phyloP scores from a whole-genome alignment of 140 eudicot species.

The Ambrosia hybrid region DNA sequence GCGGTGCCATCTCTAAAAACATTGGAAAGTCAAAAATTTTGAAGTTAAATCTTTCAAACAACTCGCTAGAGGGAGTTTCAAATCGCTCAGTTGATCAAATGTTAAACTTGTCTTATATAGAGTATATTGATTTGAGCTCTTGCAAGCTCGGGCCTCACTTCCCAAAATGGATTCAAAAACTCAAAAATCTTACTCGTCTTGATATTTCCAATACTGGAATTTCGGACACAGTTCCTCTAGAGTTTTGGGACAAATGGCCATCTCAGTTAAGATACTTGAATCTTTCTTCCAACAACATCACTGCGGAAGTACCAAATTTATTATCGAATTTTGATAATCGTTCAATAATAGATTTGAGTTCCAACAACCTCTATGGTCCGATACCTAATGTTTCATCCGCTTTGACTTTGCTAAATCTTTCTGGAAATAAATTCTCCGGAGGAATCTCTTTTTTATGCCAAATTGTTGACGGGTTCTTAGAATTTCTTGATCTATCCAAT shows the following conservation, averaged over 20 bases:
- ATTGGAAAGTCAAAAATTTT: constrained; percentile 14
- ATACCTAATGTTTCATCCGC: constrained; percentile 21
- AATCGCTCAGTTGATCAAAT: constrained; percentile 20
- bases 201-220: constrained; percentile 31
- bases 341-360: constrained; percentile 25
- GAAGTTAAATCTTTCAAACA: background rate
- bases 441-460: constrained; percentile 23
- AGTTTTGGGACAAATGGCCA: constrained; percentile 35
- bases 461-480: background rate
- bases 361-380: constrained; percentile 29
- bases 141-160: constrained; percentile 43
- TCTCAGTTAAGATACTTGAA: background rate
- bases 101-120: constrained; percentile 19
- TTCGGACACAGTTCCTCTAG: constrained; percentile 33
- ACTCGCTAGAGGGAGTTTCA: constrained; percentile 7
- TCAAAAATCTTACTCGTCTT: constrained; percentile 12
- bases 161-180: constrained; percentile 41
- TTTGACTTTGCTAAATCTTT: constrained; percentile 15
- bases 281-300: constrained; percentile 29
- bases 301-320: constrained; percentile 19
- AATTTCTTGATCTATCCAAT: constrained; percentile 19
- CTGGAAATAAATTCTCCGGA: constrained; percentile 20
- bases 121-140: constrained; percentile 10
- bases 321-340: background rate
- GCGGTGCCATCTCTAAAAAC: constrained; percentile 15